Evolutionary conservation across 208 protist genomes (phyloP).

Genomic region (Leishmania mexicana): DNA sequence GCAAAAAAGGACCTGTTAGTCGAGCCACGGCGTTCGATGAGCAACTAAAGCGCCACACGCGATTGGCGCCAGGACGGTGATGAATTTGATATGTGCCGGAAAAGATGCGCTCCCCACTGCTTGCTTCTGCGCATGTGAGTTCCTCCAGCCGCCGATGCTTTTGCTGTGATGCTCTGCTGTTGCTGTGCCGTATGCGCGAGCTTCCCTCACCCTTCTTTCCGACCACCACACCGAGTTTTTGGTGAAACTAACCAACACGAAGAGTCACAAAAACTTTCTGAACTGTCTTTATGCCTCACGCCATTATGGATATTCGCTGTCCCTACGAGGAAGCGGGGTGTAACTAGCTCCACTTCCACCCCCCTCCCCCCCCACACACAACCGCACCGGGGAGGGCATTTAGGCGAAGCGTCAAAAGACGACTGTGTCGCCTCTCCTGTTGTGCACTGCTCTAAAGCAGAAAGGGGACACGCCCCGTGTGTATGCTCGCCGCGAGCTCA

Average conservation of each 20-base stretch:
- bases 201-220: background rate
- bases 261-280: background rate
- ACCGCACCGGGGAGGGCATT: background rate
- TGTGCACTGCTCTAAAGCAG: background rate
- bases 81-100: background rate
- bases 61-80: constrained; percentile 52
- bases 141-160: background rate
- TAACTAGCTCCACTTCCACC: background rate
- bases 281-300: background rate
- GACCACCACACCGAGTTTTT: background rate
- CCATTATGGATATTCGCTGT: background rate
- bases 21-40: constrained; percentile 57
- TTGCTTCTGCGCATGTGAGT: background rate
- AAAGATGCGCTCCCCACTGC: background rate
- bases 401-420: background rate
- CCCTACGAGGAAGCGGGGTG: background rate
- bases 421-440: background rate
- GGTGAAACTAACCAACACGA: background rate
- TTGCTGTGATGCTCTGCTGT: background rate
- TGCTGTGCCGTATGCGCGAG: background rate
- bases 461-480: background rate
- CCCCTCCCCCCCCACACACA: background rate
- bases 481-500: background rate
- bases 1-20: constrained; percentile 81
- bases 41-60: constrained; percentile 48